A percentile compares a stretch with the other conserved stretches of the same genome.
These are phyloP conservation scores for Penicillium sp. DNA, from an alignment of 2,329 filamentous ascomycete genomes.

Conservation along the genomic window DNA sequence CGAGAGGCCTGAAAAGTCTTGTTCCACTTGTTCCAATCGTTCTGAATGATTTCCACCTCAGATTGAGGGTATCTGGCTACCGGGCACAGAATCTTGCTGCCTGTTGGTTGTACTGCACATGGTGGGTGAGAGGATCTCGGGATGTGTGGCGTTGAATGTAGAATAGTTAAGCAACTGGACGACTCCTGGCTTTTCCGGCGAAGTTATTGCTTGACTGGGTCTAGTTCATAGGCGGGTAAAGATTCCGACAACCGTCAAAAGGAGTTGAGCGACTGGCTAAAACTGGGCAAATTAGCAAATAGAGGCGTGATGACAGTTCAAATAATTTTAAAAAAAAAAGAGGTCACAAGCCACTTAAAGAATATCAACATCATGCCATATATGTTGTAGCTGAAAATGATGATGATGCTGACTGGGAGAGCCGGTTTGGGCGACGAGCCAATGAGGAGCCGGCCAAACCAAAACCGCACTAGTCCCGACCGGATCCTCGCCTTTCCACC, in stretches of 20 bases:
- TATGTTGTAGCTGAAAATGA: conserved; percentile 11
- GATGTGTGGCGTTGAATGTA: not conserved
- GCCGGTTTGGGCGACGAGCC: conserved; percentile 22
- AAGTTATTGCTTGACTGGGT: not conserved
- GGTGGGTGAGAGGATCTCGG: not conserved
- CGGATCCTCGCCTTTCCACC: conserved; percentile 40
- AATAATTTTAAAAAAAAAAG: not conserved
- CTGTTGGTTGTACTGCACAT: not conserved
- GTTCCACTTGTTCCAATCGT: conserved; percentile 11
- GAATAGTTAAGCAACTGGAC: not conserved
- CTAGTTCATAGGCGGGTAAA: not conserved
- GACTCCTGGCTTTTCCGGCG: not conserved
- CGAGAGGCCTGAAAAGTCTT: conserved; percentile 7
- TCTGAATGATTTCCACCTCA: not conserved
- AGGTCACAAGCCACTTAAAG: not conserved
- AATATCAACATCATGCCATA: conserved; percentile 5
- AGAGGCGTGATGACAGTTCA: not conserved
- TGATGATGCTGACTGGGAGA: conserved; percentile 19
- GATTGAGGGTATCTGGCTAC: not conserved
- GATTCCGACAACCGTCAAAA: not conserved
- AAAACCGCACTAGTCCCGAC: conserved; percentile 30
- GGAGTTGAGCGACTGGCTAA: not conserved
- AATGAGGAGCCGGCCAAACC: conserved; percentile 35
- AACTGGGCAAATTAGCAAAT: not conserved
- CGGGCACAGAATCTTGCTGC: not conserved